Base-by-base conservation (phyloP, 2,329 filamentous ascomycete genomes). In the Elsinoe perseae region DNA sequence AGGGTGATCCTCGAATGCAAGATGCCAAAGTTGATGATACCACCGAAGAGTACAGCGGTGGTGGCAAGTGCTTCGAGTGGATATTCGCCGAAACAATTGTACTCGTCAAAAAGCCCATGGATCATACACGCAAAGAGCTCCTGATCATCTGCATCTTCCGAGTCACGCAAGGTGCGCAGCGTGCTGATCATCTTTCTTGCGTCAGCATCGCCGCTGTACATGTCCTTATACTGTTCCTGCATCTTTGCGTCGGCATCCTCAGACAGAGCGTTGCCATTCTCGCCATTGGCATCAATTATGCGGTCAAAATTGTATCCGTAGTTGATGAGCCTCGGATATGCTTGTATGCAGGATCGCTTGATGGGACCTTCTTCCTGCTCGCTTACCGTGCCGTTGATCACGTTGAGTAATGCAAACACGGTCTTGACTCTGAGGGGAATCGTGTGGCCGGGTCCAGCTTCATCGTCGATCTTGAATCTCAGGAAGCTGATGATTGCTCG, bases 81-180 rank as follows among this genome's bases (percentile, higher is more conserved):
- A 69, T 98, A 98, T 66, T 95, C 91, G 38, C 87, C 83, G 68
- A 96, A 98, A 66, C 95, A 95, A 56, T 86, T 86, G 69, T 96
- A 98, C 73, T 98, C 93, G 64, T 98, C 93, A 64, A 98, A 96
- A 3, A 98, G 77, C 0, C 93, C 93, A 66, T 96, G 91, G 32
- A 98, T 95, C 90, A 98, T 98, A 73, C 92, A 96, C 12, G 92
- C 88, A 68, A 98, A 98, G 5, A 96, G 81, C 68, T 98, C 93
- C 69, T 97, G 93, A 59, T 96, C 89, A 14, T 85, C 75, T 1
- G 89, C 80, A 59, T 93, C 87, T 48, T 83, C 82, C 0, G 95
- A 97, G 56, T 84, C 84, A 69, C 98, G 97, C 74, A 95, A 95
- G 56, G 82, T 80, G 61, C 89, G 85, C 65, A 98, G 81, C 36